Base-by-base conservation (phyloP, 331 rosid species). In the Dryas integrifolia region DNA sequence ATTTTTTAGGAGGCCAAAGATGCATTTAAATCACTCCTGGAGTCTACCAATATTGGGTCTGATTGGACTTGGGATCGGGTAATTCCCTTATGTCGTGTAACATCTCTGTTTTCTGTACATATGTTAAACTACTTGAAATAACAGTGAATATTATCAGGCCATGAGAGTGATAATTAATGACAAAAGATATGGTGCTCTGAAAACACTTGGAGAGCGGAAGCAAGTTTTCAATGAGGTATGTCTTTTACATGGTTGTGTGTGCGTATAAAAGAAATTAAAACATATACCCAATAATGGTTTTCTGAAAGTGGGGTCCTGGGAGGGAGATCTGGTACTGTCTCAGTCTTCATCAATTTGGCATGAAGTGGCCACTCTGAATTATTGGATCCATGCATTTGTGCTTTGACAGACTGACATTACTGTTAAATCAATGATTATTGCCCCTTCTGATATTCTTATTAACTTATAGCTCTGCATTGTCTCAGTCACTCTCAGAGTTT, bases 51-150 rank as follows among this genome's bases (percentile, higher is more conserved):
- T 81, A 85, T 93, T 82, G 94, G 97, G 53, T 89, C 96, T 76
- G 98, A 90, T 78, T 93, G 97, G 96, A 90, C 89, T 63, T 93
- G 98, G 98, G 98, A 93, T 79, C 92, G 96, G 96, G 98, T 93
- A 92, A 62, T 78, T 77, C 65, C 30, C 61, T 82, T 72, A 51
- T 69, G 38, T 69, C 52, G 66, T 76, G 21, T 15, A 10, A 11
- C 12, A 48, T 46, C 50, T 76, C 51, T 38, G 39, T 51, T 16
- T 47, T 47, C 40, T 70, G 30, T 65, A 65, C 70, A n/a, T 41
- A 39, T 64, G 59, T 73, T 56, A 65, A 59, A 76, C 67, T 80
- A 21, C 51, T 60, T 79, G 82, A 76, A 63, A 45, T 48, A 64
- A 60, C 61, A 18, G 61, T 85, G 45, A 62, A 76, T 57, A 10